Evolutionary conservation across 116 monocot genomes (phyloP).

Genomic region (Posidonia oceanica): DNA sequence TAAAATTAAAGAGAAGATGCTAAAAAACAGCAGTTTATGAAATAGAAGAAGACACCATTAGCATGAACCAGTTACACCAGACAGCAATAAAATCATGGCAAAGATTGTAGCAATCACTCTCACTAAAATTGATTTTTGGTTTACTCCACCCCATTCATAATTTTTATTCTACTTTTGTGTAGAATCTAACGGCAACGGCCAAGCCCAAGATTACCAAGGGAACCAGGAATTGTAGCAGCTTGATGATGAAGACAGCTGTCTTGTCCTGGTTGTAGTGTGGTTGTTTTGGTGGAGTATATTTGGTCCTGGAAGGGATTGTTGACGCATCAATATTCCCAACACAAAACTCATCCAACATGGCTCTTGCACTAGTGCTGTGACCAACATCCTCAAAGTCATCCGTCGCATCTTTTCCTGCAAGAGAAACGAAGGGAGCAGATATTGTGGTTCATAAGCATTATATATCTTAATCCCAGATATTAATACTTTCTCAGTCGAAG

Average conservation of each 20-base stretch:
- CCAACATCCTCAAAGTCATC: constrained; percentile 64
- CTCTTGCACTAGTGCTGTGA: constrained; percentile 48
- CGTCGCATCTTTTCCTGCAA: constrained; percentile 31
- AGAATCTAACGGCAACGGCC: constrained; percentile 35
- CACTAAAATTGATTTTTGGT: not conserved
- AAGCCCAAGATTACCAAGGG: constrained; percentile 44
- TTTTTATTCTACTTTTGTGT: constrained; percentile 23
- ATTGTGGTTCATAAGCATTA: not conserved
- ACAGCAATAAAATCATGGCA: not conserved
- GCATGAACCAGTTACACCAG: not conserved
- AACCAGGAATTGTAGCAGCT: constrained; percentile 49
- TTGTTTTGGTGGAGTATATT: constrained; percentile 30
- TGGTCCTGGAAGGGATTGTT: constrained; percentile 28
- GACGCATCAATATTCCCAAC: constrained; percentile 34
- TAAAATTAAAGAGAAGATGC: not conserved
- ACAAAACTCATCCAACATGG: constrained; percentile 47
- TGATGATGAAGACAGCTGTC: constrained; percentile 41
- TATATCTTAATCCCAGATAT: not conserved
- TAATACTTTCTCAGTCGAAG: not conserved
- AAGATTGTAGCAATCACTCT: not conserved
- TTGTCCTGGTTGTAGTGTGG: constrained; percentile 53
- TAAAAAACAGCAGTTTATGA: not conserved
- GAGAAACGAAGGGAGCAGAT: not conserved
- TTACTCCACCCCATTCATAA: not conserved
- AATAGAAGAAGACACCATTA: no score